phyloP scores from a whole-genome alignment of 2,329 filamentous ascomycete genomes.

The Aureobasidium sp. region DNA sequence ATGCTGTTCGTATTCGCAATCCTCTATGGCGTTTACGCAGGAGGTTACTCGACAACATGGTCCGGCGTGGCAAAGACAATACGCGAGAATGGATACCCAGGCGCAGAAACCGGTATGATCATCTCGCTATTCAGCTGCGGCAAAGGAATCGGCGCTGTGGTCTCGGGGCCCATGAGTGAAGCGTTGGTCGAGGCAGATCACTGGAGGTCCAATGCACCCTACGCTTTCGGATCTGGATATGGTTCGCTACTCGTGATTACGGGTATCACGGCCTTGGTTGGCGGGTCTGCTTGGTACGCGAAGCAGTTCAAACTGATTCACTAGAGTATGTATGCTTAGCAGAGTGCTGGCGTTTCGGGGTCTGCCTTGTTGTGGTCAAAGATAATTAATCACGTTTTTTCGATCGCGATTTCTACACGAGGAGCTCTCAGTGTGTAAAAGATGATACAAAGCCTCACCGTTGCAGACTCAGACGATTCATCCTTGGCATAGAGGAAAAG shows the following conservation, averaged over 20 bases:
- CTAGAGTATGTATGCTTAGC: not conserved
- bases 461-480: no score
- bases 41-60: slow-evolving; percentile 31
- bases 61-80: slow-evolving; percentile 20
- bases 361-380: not conserved
- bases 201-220: slow-evolving; percentile 28
- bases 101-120: slow-evolving; percentile 39
- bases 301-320: slow-evolving; percentile 16
- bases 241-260: slow-evolving; percentile 35
- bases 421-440: no score
- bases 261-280: slow-evolving; percentile 31
- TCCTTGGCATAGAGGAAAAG: no score
- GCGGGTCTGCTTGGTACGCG: slow-evolving; percentile 19
- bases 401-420: not conserved
- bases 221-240: slow-evolving; percentile 36
- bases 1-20: slow-evolving; percentile 36
- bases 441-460: no score
- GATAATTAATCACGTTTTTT: not conserved
- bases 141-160: slow-evolving; percentile 43
- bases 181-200: slow-evolving; percentile 30
- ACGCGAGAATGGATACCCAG: slow-evolving; percentile 13
- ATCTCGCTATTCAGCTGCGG: slow-evolving; percentile 41
- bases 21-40: slow-evolving; percentile 35
- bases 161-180: slow-evolving; percentile 44
- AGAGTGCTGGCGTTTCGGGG: not conserved